Percentiles rank a stretch among this genome's conserved stretches.
phyloP scores from a whole-genome alignment of 768 basidiomycete species.

The Gyrodon lividus region DNA sequence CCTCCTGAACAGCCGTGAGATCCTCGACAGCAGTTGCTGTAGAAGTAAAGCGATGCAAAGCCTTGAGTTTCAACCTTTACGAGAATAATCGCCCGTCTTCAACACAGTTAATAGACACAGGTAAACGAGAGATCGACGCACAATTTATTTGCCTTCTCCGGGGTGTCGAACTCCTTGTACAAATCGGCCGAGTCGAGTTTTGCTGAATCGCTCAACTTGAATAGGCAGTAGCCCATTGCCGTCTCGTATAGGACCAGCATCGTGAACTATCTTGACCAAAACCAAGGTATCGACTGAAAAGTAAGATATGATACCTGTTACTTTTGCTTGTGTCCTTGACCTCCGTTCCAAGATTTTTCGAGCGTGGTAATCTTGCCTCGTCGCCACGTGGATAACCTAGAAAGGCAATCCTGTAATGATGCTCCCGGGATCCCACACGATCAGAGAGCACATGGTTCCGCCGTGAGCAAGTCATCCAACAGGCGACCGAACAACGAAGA shows the following conservation, averaged over 20 bases:
- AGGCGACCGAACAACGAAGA: not conserved
- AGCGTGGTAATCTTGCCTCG: constrained; percentile 29
- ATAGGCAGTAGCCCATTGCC: constrained; percentile 94
- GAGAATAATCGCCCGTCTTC: constrained; percentile 1
- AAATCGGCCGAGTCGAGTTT: constrained; percentile 85
- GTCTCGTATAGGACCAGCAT: constrained; percentile 99
- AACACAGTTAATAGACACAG: constrained; percentile 6
- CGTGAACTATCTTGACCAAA: constrained; percentile 17
- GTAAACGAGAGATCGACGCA: constrained; percentile 42
- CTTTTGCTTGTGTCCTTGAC: not conserved
- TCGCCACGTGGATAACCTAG: constrained; percentile 6
- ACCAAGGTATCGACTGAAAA: constrained; percentile 2
- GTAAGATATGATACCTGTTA: not conserved
- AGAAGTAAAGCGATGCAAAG: constrained; percentile 93
- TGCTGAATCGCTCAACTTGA: constrained; percentile 89
- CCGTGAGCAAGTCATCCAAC: not conserved
- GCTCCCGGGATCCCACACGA: not conserved
- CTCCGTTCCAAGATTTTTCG: constrained; percentile 24
- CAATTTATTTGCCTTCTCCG: constrained; percentile 91
- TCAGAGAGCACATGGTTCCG: not conserved
- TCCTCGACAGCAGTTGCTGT: constrained; percentile 98
- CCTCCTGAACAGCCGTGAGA: constrained; percentile 86
- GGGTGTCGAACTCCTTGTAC: constrained; percentile 90
- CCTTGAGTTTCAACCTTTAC: constrained; percentile 87
- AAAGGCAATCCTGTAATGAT: constrained; percentile 16